Evolutionary conservation across 768 basidiomycete genomes (phyloP).

Genomic region (Suillus subalutaceus): DNA sequence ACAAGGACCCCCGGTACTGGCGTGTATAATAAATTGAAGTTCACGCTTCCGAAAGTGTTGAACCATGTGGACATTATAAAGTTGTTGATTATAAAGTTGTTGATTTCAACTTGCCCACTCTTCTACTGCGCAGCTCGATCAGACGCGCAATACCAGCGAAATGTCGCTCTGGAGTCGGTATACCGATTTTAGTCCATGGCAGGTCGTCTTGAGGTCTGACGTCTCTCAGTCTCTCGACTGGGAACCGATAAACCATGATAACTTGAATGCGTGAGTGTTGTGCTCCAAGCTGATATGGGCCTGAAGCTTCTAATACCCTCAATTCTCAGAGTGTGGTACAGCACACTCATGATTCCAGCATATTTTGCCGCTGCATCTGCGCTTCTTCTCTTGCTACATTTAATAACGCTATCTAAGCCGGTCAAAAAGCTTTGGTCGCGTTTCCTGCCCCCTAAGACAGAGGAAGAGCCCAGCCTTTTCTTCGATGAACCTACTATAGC

Average conservation of each 20-base stretch:
- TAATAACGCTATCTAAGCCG: slow-evolving; percentile 11
- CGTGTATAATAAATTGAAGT: background rate
- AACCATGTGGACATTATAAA: background rate
- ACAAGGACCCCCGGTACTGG: slow-evolving; percentile 8
- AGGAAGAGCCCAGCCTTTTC: background rate
- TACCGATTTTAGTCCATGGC: slow-evolving; percentile 9
- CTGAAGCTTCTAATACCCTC: background rate
- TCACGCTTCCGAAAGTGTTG: background rate
- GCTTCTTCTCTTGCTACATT: slow-evolving; percentile 6
- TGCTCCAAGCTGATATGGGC: background rate
- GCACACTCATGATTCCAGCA: slow-evolving; percentile 19
- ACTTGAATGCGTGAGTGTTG: background rate
- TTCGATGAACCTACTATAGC: background rate
- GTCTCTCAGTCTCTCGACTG: background rate
- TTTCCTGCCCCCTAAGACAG: background rate
- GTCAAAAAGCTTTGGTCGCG: slow-evolving; percentile 9
- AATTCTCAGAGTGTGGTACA: slow-evolving; percentile 6
- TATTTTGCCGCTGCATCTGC: slow-evolving; percentile 18
- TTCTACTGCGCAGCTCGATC: background rate
- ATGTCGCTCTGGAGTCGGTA: slow-evolving; percentile 14
- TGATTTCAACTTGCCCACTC: background rate
- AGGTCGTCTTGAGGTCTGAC: slow-evolving; percentile 10
- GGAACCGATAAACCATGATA: background rate
- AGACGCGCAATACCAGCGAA: background rate
- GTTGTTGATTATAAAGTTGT: background rate